These are phyloP conservation scores for Parathielavia hyrcaniae DNA, from an alignment of 495 filamentous ascomycete species.

Conservation along the genomic window DNA sequence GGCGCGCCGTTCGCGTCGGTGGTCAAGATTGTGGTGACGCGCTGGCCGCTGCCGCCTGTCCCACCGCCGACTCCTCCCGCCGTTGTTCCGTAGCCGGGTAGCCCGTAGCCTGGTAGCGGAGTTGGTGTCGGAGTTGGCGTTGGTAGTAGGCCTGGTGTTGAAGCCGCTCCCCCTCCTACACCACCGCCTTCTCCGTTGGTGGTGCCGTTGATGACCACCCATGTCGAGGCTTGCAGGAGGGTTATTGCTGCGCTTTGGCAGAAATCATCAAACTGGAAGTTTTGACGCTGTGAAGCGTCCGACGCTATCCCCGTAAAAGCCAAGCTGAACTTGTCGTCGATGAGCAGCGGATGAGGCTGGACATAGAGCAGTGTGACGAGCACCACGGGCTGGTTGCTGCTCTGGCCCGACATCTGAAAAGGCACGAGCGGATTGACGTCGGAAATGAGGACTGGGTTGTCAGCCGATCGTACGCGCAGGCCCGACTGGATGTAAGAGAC, in stretches of 20 bases:
- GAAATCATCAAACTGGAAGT: slow-evolving; percentile 20
- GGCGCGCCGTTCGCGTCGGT: slow-evolving; percentile 5
- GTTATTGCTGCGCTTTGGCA: slow-evolving; percentile 9
- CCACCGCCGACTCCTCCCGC: not conserved
- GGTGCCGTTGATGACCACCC: slow-evolving; percentile 13
- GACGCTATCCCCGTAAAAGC: slow-evolving; percentile 13
- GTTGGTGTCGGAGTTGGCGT: not conserved
- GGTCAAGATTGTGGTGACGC: slow-evolving; percentile 15
- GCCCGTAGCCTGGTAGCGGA: slow-evolving; percentile 5
- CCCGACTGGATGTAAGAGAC: slow-evolving; percentile 19
- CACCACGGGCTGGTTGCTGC: slow-evolving; percentile 8
- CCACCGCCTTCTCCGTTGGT: not conserved
- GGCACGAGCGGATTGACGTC: slow-evolving; percentile 21
- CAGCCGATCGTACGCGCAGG: not conserved
- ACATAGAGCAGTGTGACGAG: slow-evolving; percentile 19
- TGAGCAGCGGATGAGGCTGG: slow-evolving; percentile 21
- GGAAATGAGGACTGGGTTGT: slow-evolving; percentile 13
- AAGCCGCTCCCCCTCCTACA: not conserved
- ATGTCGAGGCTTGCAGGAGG: slow-evolving; percentile 8
- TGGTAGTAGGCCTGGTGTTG: not conserved
- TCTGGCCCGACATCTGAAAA: slow-evolving; percentile 8
- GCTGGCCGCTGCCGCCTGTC: not conserved
- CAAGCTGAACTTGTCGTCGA: slow-evolving; percentile 13
- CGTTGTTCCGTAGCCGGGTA: slow-evolving; percentile 8
- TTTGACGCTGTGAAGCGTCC: slow-evolving; percentile 8